Percentiles rank a stretch among this genome's conserved stretches.
phyloP scores from a whole-genome alignment of 139 green algal genomes.

The Astrephomene gubernaculifera region DNA sequence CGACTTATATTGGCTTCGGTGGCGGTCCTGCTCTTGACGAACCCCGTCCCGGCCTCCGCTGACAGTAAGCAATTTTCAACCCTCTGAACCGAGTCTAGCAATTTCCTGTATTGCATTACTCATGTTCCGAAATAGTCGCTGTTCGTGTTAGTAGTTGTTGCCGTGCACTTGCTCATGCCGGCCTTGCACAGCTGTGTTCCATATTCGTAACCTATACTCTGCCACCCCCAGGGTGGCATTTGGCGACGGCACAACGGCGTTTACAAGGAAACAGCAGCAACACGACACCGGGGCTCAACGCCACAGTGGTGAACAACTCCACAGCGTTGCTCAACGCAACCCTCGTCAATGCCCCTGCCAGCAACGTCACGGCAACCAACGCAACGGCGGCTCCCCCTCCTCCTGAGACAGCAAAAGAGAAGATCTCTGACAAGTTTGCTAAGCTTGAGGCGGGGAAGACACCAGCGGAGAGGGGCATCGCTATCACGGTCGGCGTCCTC shows the following conservation, averaged over 20 bases:
- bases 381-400: not conserved
- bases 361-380: not conserved
- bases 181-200: too few species aligned
- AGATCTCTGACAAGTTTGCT: not conserved
- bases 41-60: too few species aligned
- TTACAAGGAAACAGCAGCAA: too few species aligned
- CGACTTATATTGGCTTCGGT: not conserved
- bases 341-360: not conserved
- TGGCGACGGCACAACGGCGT: too few species aligned
- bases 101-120: too few species aligned
- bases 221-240: too few species aligned
- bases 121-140: too few species aligned
- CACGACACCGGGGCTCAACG: not conserved
- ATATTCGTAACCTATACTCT: too few species aligned
- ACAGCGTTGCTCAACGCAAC: not conserved
- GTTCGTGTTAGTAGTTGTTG: too few species aligned
- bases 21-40: not conserved
- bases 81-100: too few species aligned
- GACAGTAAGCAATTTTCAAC: too few species aligned
- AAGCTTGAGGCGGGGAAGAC: constrained; percentile 7
- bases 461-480: constrained; percentile 11
- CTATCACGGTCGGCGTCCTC: constrained; percentile 35
- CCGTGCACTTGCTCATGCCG: too few species aligned
- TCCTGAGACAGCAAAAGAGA: not conserved
- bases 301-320: not conserved